These are phyloP conservation scores for Microthyrium microscopicum DNA, from an alignment of 2,329 filamentous ascomycete species.

Conservation along the genomic window DNA sequence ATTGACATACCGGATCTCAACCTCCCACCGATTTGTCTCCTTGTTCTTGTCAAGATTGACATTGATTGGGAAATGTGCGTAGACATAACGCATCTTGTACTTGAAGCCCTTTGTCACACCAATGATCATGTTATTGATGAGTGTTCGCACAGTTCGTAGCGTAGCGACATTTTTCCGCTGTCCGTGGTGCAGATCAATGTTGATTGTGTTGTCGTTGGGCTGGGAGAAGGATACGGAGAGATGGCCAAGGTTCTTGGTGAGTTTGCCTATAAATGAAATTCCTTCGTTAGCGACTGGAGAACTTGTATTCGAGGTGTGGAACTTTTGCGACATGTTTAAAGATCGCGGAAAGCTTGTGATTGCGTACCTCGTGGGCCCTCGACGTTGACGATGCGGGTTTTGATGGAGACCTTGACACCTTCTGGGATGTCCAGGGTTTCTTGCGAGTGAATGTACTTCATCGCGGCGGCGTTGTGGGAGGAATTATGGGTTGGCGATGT, in stretches of 20 bases:
- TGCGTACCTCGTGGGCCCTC: slow-evolving; percentile 92
- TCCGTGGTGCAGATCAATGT: slow-evolving; percentile 98
- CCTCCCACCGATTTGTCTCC: slow-evolving; percentile 74
- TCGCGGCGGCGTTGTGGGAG: slow-evolving; percentile 42
- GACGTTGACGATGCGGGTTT: slow-evolving; percentile 93
- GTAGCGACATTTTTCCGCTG: slow-evolving; percentile 94
- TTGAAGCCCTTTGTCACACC: slow-evolving; percentile 99
- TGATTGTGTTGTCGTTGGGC: slow-evolving; percentile 72
- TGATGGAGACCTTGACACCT: slow-evolving; percentile 96
- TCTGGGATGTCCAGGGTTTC: slow-evolving; percentile 92
- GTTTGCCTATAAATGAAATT: slow-evolving; percentile 45
- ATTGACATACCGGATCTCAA: slow-evolving; percentile 84
- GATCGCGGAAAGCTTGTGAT: slow-evolving; percentile 16
- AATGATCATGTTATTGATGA: slow-evolving; percentile 98
- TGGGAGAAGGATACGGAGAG: slow-evolving; percentile 89
- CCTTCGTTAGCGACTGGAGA: slow-evolving; percentile 14
- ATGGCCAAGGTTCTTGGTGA: slow-evolving; percentile 92
- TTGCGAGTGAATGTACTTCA: slow-evolving; percentile 99
- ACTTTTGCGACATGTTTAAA: slow-evolving; percentile 12
- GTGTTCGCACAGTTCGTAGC: slow-evolving; percentile 83
- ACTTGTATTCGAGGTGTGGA: slow-evolving; percentile 6
- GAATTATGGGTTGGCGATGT: not conserved
- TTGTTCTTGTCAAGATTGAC: slow-evolving; percentile 95
- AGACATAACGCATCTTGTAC: slow-evolving; percentile 99
- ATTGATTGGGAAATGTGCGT: slow-evolving; percentile 99